phyloP scores from a whole-genome alignment of 2,329 filamentous ascomycete genomes.

The Aspergillus vadensis region DNA sequence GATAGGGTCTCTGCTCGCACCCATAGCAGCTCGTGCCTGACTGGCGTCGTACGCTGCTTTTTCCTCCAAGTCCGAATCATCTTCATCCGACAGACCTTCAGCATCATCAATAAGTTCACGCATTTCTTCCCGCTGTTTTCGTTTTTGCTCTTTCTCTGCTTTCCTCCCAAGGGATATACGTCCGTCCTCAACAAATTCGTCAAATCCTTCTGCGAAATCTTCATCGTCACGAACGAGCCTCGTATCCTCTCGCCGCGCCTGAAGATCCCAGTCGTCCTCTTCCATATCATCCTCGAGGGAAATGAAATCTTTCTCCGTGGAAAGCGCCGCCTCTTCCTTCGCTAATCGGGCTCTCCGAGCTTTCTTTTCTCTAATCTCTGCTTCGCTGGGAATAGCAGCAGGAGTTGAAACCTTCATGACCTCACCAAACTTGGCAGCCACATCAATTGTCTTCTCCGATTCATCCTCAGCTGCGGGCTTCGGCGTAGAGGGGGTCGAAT shows the following conservation, averaged over 20 bases:
- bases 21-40: slow-evolving; percentile 85
- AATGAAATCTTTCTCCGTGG: slow-evolving; percentile 62
- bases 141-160: slow-evolving; percentile 71
- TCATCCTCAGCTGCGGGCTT: slow-evolving; percentile 47
- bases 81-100: slow-evolving; percentile 65
- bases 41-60: slow-evolving; percentile 83
- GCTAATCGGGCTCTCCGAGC: slow-evolving; percentile 81
- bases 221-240: slow-evolving; percentile 84
- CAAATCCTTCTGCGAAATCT: slow-evolving; percentile 89
- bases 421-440: slow-evolving; percentile 53
- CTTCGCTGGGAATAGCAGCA: slow-evolving; percentile 70
- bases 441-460: slow-evolving; percentile 57
- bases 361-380: slow-evolving; percentile 89
- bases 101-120: slow-evolving; percentile 79
- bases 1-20: slow-evolving; percentile 39
- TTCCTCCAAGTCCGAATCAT: slow-evolving; percentile 64
- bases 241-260: slow-evolving; percentile 64
- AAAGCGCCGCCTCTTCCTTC: slow-evolving; percentile 58
- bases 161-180: slow-evolving; percentile 75
- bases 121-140: slow-evolving; percentile 73
- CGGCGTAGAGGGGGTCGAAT: slow-evolving; percentile 81
- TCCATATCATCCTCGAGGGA: slow-evolving; percentile 40
- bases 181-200: slow-evolving; percentile 86
- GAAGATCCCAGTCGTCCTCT: slow-evolving; percentile 51
- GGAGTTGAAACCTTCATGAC: slow-evolving; percentile 35